Base-by-base conservation (phyloP, 306 rosid species). In the Cyamopsis tetragonoloba region DNA sequence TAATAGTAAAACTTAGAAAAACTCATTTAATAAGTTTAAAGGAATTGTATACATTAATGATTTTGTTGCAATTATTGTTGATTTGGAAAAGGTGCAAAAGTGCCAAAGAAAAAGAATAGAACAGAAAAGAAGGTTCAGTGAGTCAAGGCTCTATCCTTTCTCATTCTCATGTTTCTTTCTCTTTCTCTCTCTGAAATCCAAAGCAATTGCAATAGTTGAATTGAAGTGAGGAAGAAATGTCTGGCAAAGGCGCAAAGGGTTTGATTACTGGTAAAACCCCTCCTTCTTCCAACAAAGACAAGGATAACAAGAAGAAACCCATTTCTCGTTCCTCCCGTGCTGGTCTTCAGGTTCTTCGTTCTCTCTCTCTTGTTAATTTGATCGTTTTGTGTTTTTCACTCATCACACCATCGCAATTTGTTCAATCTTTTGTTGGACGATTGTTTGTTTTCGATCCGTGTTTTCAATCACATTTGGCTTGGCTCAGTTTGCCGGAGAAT, bases 291-390 rank as follows among this genome's bases (percentile, higher is more conserved):
- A 69, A 24, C 75, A 83, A 87, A 20, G 88, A 86, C 46, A 88
- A 85, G 64, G 87, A 81, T 22, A 81, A n/a, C n/a, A n/a, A 79
- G 83, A 88, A 88, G 79, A 88, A 88, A 50, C 89, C 95, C 42
- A 79, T 71, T 47, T 88, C 95, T 77, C 91, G 95, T n/a, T 88
- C 95, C 14, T 88, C 95, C 17, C 78, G 95, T 14, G 91, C 95
- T 4, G 95, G 91, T 35, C 95, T 88, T 85, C 95, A 88, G 89
- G 95, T 84, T 14, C 22, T 11, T 6, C 32, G 10, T 19, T 28
- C 53, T 63, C 12, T 22, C 19, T 28, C 22, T 27, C 5, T 68
- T 6, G 3, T 27, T 1, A 23, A 28, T 67, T 35, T 51, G 3
- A 35, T 39, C 28, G 0, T 35, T 55, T 39, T 15, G 3, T 32